Evolutionary conservation across 1,284 basidiomycete species (phyloP).

Genomic region (Lentinula novae-zelandiae): DNA sequence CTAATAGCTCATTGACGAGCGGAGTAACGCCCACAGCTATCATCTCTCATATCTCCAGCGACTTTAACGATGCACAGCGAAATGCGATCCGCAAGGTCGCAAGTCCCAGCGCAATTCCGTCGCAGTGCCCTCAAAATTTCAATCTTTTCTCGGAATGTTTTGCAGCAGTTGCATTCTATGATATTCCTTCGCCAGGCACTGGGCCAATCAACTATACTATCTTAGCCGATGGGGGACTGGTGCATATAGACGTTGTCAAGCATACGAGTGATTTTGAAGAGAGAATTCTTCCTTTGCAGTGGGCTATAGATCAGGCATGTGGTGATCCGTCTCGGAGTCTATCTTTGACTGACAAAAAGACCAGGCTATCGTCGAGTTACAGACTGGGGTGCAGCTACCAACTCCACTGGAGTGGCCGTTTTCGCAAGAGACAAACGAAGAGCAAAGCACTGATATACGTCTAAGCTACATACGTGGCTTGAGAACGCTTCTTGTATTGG

Average conservation of each 20-base stretch:
- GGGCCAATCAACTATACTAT: slow-evolving; percentile 64
- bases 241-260: slow-evolving; percentile 58
- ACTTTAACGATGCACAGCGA: slow-evolving; percentile 43
- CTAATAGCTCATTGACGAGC: slow-evolving; percentile 40
- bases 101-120: slow-evolving; percentile 46
- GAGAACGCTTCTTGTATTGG: slow-evolving; percentile 58
- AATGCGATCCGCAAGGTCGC: slow-evolving; percentile 43
- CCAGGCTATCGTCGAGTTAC: slow-evolving; percentile 65
- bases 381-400: slow-evolving; percentile 47
- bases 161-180: slow-evolving; percentile 64
- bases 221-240: slow-evolving; percentile 61
- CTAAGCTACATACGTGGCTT: slow-evolving; percentile 59
- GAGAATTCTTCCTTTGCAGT: slow-evolving; percentile 69
- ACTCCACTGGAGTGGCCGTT: slow-evolving; percentile 71
- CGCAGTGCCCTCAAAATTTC: slow-evolving; percentile 71
- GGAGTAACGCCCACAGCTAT: slow-evolving; percentile 50
- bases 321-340: slow-evolving; percentile 1
- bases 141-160: slow-evolving; percentile 68
- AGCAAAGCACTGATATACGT: slow-evolving; percentile 51
- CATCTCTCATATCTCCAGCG: slow-evolving; percentile 51
- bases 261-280: slow-evolving; percentile 70
- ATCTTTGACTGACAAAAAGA: not conserved
- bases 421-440: slow-evolving; percentile 60
- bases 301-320: slow-evolving; percentile 70
- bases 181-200: slow-evolving; percentile 39